These are phyloP conservation scores for Candida sp. DNA, from an alignment of 1,139 yeast genomes.

Conservation along the genomic window DNA sequence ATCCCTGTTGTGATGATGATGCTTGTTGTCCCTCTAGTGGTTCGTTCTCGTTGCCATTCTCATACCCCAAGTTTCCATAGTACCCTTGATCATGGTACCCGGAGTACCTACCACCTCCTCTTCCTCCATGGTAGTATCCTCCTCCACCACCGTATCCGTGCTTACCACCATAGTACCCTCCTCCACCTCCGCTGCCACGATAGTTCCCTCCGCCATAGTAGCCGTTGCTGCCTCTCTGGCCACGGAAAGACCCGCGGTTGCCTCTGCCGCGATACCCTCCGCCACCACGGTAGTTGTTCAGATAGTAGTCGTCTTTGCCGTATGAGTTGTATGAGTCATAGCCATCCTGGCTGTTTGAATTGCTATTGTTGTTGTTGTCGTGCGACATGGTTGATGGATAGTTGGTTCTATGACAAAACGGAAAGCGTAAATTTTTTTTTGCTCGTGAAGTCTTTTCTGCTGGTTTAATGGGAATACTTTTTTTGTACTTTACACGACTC, in stretches of 20 bases:
- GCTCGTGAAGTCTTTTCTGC: background rate
- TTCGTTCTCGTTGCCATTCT: background rate
- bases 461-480: background rate
- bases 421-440: background rate
- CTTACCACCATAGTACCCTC: constrained; percentile 5
- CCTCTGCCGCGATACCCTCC: constrained; percentile 8
- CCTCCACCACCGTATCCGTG: constrained; percentile 6
- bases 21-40: background rate
- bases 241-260: constrained; percentile 26
- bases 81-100: constrained; percentile 2
- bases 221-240: constrained; percentile 10
- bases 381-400: background rate
- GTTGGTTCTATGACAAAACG: background rate
- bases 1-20: too few species aligned
- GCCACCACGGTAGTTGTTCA: constrained; percentile 15
- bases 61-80: background rate
- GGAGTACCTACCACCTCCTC: constrained; percentile 3
- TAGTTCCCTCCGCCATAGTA: constrained; percentile 6
- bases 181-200: constrained; percentile 5
- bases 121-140: constrained; percentile 4
- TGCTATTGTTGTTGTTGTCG: constrained; percentile 1
- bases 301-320: constrained; percentile 10
- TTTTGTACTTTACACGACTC: background rate
- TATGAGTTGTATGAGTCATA: constrained; percentile 5
- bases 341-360: constrained; percentile 5